Evolutionary conservation across 2,329 filamentous ascomycete genomes (phyloP), one percentile per base, ranked within the genome.

Genomic region (Calonectria pauciramosa): DNA sequence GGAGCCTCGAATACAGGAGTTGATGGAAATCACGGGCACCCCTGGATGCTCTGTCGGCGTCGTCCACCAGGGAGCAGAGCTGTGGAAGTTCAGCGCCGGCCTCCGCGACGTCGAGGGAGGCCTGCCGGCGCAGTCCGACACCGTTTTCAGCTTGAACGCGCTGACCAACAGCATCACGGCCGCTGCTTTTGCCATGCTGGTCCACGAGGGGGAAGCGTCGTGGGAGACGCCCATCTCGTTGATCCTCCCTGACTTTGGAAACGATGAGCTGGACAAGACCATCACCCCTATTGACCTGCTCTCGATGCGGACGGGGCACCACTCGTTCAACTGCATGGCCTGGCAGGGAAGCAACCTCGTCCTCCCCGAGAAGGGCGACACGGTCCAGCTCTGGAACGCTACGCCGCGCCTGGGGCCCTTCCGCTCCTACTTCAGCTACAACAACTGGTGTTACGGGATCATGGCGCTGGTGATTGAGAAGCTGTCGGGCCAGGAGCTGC

Each of bases 31-130:
- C 44, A 68, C 65, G 13, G 65, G 65, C 23, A 52, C 52, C 14
- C 65, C 65, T 28, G 65, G 65, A 23, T 68, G 65, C 47, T 68
- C 65, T 8, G 23, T 68, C 23, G 65, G 47, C 23, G 65, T 68
- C 30, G 26, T 68, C 0, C 65, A 68, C 11, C n/a, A 54, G 23
- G 65, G 65, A 28, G 49, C 28, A 32, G 65, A 68, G 47, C 11
- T 68, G 13, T 68, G 44, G 47, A 68, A 68, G 34, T 68, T 68
- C 65, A 68, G 38, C 34, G 49, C 47, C 30, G 65, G 65, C 47
- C 38, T 68, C 47, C 47, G 47, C 23, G 32, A 68, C n/a, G 65
- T 68, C n/a, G 65, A 68, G 65, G 28, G 18, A 8, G 4, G 34
- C 16, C n/a, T 68, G 7, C 65, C 47, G 23, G 47, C 44, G 23